Base-by-base conservation (phyloP, 129 eudicot species). In the Solidago caesia region DNA sequence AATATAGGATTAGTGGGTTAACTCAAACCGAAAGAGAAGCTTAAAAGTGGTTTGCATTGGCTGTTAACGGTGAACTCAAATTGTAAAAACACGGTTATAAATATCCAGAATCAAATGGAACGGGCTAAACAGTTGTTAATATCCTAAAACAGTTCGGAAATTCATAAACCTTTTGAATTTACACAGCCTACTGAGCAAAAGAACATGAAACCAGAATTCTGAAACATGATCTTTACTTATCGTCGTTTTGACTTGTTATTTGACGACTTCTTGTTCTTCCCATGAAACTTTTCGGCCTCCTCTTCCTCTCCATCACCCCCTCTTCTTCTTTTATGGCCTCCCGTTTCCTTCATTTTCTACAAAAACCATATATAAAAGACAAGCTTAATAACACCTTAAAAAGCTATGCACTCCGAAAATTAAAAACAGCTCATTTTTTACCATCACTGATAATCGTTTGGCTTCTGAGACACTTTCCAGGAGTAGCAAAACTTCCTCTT, bases 401-500 rank as follows among this genome's bases (percentile, higher is more conserved):
- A 68, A 16, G 5, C 61, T 67, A 69, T 64, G 2, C 55, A 25
- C n/a, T 72, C 55, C 42, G 10, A 42, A 71, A n/a, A 57, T 27
- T 8, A 11, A 61, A 45, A 26, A 27, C 46, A 73, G 13, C 13
- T 6, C n/a, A 12, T 39, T 11, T 26, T 10, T 25, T 86, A 89
- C 96, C 96, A 80, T 84, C 9, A 51, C 75, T 44, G 97, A 68
- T 13, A 93, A 70, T 65, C 92, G 86, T 74, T 85, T 91, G 13
- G 97, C 97, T 82, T 93, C 98, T 2, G 80, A 12, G 42, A 93
- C 98, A 39, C 89, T 85, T 61, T 93, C 96, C 72, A 83, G 59
- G 8, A 86, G 70, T 14, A 82, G 71, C 68, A 90, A 70, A 58
- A 87, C 98, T 76, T 93, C 97, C 72, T 90, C 92, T 63, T 88